Evolutionary conservation across 495 filamentous ascomycete species (phyloP), one percentile per base, ranked within the genome.

Genomic region (Aspergillus taichungensis): DNA sequence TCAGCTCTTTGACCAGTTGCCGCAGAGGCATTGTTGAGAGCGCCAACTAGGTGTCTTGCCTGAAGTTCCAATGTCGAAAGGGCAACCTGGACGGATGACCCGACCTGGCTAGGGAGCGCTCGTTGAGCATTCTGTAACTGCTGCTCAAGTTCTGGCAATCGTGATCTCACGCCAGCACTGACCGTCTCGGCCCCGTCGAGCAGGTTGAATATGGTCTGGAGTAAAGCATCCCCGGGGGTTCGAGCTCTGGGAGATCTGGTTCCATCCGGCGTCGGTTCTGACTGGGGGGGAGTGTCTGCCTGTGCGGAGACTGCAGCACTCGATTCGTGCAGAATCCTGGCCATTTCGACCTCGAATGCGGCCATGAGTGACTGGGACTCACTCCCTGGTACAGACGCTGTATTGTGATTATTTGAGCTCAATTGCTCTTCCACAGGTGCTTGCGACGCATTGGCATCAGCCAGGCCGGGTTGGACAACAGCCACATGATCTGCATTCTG

Each of bases 261-360:
- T 34, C 42, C 45, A 8, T 52, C 5, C 3, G 49, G 53, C 9
- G 48, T 34, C 14, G 59, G 48, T 6, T 46, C 24, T 11, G 51
- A 34, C 29, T 55, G 39, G 11, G 51, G 41, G 27, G 54, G 12
- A 18, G 47, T 49, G 14, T 47, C 33, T 24, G 53, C 41, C 10
- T 51, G 42, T 24, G 43, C 39, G 33, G 32, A 47, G 30, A 42
- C 39, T 6, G 56, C 58, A 13, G 42, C 39, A 1, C 61, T 57
- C 3, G 50, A 37, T 30, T 59, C 37, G 43, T 60, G 32, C 37
- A 75, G 49, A 10, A 76, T 55, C 43, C 59, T 71, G 32, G 74
- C 63, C 50, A 78, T 55, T 47, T 78, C 73, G n/a, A 62, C 66
- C 40, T 77, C 74, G 37, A 77, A 77, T 33, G 69, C 69, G 32